Evolutionary conservation across 805 yeast species (phyloP).

Genomic region (Candida arabinofermentans): DNA sequence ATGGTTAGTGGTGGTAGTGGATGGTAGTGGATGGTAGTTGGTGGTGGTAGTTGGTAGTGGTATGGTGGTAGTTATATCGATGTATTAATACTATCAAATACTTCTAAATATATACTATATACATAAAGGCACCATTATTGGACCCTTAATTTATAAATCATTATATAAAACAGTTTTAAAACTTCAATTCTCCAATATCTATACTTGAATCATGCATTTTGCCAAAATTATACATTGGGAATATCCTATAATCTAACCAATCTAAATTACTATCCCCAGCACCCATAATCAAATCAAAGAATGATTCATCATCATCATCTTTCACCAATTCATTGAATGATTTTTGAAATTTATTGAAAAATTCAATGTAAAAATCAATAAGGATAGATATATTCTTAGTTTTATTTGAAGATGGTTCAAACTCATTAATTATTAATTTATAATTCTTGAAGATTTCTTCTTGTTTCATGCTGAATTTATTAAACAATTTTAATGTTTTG

Average conservation of each 20-base stretch:
- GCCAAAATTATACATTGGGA: constrained; percentile 23
- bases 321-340: constrained; percentile 5
- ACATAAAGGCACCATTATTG: too few relatives aligned
- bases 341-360: constrained; percentile 10
- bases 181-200: constrained; percentile 5
- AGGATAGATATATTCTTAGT: constrained; percentile 15
- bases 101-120: too few relatives aligned
- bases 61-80: too few relatives aligned
- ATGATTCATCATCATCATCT: constrained; percentile 11
- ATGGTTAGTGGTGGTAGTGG: too few relatives aligned
- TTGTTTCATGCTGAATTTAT: constrained; percentile 9
- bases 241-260: constrained; percentile 19
- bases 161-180: background rate
- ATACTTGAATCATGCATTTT: background rate
- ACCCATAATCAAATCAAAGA: constrained; percentile 14
- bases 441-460: constrained; percentile 10
- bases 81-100: too few relatives aligned
- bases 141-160: too few relatives aligned
- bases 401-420: constrained; percentile 15
- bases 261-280: constrained; percentile 15
- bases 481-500: constrained; percentile 11
- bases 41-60: too few relatives aligned
- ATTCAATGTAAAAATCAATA: constrained; percentile 15
- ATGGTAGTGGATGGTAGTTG: too few relatives aligned
- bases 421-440: constrained; percentile 12